phyloP scores from a whole-genome alignment of 306 rosid species.

The Calophaca sinica region DNA sequence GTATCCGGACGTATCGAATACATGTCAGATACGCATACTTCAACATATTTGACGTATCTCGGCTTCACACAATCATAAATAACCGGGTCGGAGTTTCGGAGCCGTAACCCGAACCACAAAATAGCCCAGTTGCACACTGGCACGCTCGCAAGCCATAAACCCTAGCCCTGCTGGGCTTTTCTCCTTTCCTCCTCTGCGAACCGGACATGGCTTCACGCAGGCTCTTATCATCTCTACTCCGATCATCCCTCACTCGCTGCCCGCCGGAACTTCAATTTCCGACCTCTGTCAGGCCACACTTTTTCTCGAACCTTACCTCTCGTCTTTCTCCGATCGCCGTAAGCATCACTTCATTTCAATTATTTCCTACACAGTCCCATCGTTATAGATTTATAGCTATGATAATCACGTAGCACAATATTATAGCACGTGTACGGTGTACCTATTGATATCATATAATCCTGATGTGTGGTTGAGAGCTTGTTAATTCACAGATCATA shows the following conservation, averaged over 20 bases:
- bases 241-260: slow-evolving; percentile 53
- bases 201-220: slow-evolving; percentile 57
- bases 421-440: background rate
- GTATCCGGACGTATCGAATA: no score
- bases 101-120: background rate
- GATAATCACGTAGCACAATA: background rate
- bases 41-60: no score
- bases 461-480: background rate
- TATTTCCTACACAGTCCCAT: background rate
- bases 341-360: slow-evolving; percentile 40
- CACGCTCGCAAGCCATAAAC: slow-evolving; percentile 23
- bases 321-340: slow-evolving; percentile 49
- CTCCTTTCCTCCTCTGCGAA: background rate
- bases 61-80: no score
- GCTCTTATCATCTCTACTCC: slow-evolving; percentile 59
- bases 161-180: slow-evolving; percentile 25
- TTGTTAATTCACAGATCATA: background rate
- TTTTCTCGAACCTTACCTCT: slow-evolving; percentile 25
- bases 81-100: background rate
- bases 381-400: background rate
- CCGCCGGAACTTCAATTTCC: slow-evolving; percentile 44
- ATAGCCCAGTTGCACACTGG: background rate
- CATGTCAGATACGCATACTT: no score
- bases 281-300: slow-evolving; percentile 12
- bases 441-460: background rate